Evolutionary conservation across 2,329 filamentous ascomycete genomes (phyloP).

Genomic region (Gyromitra esculenta): DNA sequence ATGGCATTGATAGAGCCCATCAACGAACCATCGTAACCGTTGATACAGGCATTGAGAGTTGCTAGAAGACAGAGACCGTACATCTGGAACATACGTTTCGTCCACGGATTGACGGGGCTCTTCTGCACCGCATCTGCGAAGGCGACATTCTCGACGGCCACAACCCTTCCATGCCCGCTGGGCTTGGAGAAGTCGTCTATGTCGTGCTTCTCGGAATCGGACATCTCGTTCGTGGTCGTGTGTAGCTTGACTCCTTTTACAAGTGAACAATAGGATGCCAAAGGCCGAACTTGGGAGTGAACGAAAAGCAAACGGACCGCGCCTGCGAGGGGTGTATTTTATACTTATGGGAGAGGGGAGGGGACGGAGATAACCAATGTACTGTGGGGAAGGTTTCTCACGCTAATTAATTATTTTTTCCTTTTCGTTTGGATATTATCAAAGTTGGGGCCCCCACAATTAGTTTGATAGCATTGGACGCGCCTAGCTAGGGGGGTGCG

Average conservation of each 20-base stretch:
- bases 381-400: slow-evolving; percentile 31
- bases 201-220: slow-evolving; percentile 19
- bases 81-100: slow-evolving; percentile 62
- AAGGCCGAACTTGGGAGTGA: slow-evolving; percentile 19
- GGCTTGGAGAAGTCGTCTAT: slow-evolving; percentile 1
- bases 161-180: slow-evolving; percentile 55
- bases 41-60: slow-evolving; percentile 66
- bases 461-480: slow-evolving; percentile 15
- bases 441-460: background rate
- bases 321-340: slow-evolving; percentile 36
- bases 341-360: slow-evolving; percentile 17
- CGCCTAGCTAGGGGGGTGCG: background rate
- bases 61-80: slow-evolving; percentile 65
- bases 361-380: background rate
- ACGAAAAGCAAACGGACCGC: background rate
- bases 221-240: slow-evolving; percentile 31
- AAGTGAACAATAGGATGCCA: slow-evolving; percentile 12
- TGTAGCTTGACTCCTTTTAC: slow-evolving; percentile 19
- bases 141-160: slow-evolving; percentile 50
- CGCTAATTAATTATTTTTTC: no score
- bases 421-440: slow-evolving; percentile 35
- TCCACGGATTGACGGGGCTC: slow-evolving; percentile 59
- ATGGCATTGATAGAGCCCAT: slow-evolving; percentile 64
- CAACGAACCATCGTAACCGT: slow-evolving; percentile 66
- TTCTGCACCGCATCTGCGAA: slow-evolving; percentile 46